phyloP scores from a whole-genome alignment of 306 rosid genomes.

The Malus sylvestris region DNA sequence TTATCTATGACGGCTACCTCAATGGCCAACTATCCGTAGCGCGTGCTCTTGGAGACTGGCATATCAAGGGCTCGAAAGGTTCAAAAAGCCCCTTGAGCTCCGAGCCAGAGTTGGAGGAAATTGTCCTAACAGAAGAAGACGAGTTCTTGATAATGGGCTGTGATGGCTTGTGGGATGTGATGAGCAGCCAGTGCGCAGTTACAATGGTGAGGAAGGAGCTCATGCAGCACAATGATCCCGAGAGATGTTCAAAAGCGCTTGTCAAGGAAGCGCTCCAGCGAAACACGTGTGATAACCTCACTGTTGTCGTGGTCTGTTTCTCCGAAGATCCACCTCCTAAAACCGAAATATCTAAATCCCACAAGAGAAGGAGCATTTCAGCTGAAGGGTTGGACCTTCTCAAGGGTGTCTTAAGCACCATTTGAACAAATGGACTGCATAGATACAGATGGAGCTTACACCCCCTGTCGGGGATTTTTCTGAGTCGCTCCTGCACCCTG shows the following conservation, averaged over 20 bases:
- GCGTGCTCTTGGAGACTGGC: slow-evolving; percentile 72
- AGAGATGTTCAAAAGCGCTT: slow-evolving; percentile 38
- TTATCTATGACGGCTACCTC: slow-evolving; percentile 63
- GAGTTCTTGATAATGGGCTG: slow-evolving; percentile 65
- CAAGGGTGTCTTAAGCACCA: slow-evolving; percentile 51
- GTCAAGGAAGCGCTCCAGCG: slow-evolving; percentile 63
- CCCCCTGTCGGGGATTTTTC: slow-evolving; percentile 24
- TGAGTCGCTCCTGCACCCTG: slow-evolving; percentile 10
- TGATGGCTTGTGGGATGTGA: slow-evolving; percentile 76
- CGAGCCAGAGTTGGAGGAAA: slow-evolving; percentile 56
- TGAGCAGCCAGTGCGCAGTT: slow-evolving; percentile 77
- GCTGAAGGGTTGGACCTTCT: slow-evolving; percentile 69
- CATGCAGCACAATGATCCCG: slow-evolving; percentile 53
- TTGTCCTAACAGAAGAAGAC: slow-evolving; percentile 44
- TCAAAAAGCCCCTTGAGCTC: slow-evolving; percentile 54
- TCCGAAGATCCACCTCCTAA: slow-evolving; percentile 53
- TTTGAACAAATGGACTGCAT: slow-evolving; percentile 29
- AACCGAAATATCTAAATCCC: slow-evolving; percentile 46
- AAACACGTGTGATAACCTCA: slow-evolving; percentile 56
- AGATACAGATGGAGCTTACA: slow-evolving; percentile 15
- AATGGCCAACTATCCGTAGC: slow-evolving; percentile 69
- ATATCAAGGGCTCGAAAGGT: slow-evolving; percentile 58
- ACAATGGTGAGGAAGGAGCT: slow-evolving; percentile 66
- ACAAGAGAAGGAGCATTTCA: slow-evolving; percentile 64
- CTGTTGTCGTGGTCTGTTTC: slow-evolving; percentile 61